Percentiles rank a stretch among this genome's conserved stretches.
Conservation (phyloP, 2,329 filamentous ascomycete species). For the Xylaria arbuscula region DNA sequence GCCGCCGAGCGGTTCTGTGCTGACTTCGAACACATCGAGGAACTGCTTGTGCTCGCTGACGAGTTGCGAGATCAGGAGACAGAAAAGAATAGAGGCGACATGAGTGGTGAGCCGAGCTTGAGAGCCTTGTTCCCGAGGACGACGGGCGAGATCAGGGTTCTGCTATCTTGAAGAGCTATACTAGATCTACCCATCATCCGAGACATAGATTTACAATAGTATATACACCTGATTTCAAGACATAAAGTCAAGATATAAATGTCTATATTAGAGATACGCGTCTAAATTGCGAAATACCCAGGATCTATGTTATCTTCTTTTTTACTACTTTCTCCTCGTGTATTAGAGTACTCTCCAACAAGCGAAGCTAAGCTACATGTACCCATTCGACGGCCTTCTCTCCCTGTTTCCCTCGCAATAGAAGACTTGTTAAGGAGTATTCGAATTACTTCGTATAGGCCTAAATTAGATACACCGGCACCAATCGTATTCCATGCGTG, state of each 20-base stretch:
- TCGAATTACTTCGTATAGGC: background rate
- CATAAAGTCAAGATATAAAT: background rate
- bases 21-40: conserved; percentile 77
- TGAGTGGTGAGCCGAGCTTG: conserved; percentile 50
- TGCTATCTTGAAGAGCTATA: conserved; percentile 59
- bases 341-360: background rate
- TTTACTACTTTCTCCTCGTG: background rate
- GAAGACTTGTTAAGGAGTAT: background rate
- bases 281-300: background rate
- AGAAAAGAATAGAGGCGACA: conserved; percentile 37
- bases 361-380: background rate
- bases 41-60: conserved; percentile 59
- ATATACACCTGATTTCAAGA: background rate
- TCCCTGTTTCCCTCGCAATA: background rate
- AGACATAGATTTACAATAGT: conserved; percentile 2
- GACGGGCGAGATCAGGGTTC: conserved; percentile 68
- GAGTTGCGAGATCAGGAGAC: conserved; percentile 49
- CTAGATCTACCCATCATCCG: background rate
- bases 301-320: background rate
- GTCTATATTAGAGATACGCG: background rate
- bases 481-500: background rate
- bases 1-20: conserved; percentile 86
- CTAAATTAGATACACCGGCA: conserved; percentile 15
- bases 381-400: background rate
- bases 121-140: conserved; percentile 67